A percentile compares a stretch with the other conserved stretches of the same genome.
These are phyloP conservation scores for Claviceps arundinis DNA, from an alignment of 2,329 filamentous ascomycete genomes.

Conservation along the genomic window DNA sequence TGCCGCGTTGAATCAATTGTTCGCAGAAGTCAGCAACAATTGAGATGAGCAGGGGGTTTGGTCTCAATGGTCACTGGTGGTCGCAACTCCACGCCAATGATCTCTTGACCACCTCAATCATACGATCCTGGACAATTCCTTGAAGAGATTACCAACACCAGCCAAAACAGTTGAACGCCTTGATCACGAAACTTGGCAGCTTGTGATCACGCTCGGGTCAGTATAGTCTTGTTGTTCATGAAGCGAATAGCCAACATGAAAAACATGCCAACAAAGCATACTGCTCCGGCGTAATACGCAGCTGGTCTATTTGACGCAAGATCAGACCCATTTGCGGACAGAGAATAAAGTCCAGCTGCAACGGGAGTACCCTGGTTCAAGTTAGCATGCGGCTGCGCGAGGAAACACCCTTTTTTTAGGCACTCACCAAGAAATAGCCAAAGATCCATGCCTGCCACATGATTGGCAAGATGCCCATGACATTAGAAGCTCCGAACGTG, in stretches of 20 bases:
- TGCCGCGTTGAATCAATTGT: slow-evolving; percentile 11
- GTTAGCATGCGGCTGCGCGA: slow-evolving; percentile 1
- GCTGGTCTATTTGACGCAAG: slow-evolving; percentile 13
- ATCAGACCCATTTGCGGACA: slow-evolving; percentile 8
- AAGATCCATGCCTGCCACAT: slow-evolving; percentile 17
- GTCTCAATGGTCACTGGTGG: slow-evolving; percentile 14
- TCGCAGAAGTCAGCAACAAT: slow-evolving; percentile 15
- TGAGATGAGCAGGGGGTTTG: slow-evolving; percentile 15
- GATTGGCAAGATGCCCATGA: slow-evolving; percentile 14
- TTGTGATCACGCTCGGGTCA: slow-evolving; percentile 2
- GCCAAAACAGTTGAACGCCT: no score
- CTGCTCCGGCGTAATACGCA: slow-evolving; percentile 15
- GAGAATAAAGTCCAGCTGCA: slow-evolving; percentile 14
- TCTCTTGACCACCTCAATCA: no score
- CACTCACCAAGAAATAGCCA: slow-evolving; percentile 15
- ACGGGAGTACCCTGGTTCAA: slow-evolving; percentile 14
- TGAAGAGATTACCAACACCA: no score
- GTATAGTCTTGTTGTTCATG: slow-evolving; percentile 1
- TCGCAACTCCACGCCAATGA: slow-evolving; percentile 1
- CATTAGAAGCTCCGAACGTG: slow-evolving; percentile 13
- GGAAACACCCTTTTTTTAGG: not conserved
- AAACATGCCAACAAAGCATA: slow-evolving; percentile 11
- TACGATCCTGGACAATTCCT: no score
- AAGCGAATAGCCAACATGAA: slow-evolving; percentile 8
- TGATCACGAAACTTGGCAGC: not conserved